Conservation (phyloP, 2,329 filamentous ascomycete genomes). For the Xylariaceae sp. region DNA sequence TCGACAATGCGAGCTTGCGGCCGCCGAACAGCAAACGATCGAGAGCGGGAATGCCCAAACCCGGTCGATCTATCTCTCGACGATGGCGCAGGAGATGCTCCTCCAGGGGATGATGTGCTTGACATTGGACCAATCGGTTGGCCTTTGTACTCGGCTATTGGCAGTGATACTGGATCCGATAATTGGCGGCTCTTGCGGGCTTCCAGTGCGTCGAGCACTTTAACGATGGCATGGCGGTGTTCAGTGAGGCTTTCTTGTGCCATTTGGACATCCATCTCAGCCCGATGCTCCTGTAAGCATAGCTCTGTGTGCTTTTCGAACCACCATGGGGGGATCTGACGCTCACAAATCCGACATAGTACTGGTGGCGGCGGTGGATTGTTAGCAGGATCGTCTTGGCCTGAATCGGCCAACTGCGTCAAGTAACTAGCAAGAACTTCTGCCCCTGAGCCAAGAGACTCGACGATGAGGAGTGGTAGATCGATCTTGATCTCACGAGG, state of each 20-base stretch:
- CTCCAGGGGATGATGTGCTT: conserved; percentile 73
- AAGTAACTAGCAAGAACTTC: conserved; percentile 94
- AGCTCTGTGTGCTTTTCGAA: conserved; percentile 99
- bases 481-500: conserved; percentile 96
- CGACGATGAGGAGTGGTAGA: conserved; percentile 84
- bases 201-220: conserved; percentile 90
- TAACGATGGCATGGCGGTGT: conserved; percentile 93
- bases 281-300: conserved; percentile 92
- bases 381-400: conserved; percentile 74
- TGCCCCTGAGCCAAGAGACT: conserved; percentile 91
- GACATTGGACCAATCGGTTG: conserved; percentile 79
- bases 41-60: conserved; percentile 78
- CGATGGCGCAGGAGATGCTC: conserved; percentile 72
- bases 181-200: conserved; percentile 71
- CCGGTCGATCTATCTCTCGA: conserved; percentile 77
- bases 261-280: conserved; percentile 97
- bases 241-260: conserved; percentile 90
- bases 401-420: conserved; percentile 84
- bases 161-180: conserved; percentile 56
- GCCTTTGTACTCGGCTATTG: conserved; percentile 84
- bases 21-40: conserved; percentile 89
- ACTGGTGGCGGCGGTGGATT: conserved; percentile 84
- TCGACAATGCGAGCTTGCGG: conserved; percentile 94
- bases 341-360: conserved; percentile 95
- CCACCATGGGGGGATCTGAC: conserved; percentile 98